A percentile compares a stretch with the other conserved stretches of the same genome.
Evolutionary conservation across 768 basidiomycete species (phyloP).

Genomic region (Termitomyces sp.): DNA sequence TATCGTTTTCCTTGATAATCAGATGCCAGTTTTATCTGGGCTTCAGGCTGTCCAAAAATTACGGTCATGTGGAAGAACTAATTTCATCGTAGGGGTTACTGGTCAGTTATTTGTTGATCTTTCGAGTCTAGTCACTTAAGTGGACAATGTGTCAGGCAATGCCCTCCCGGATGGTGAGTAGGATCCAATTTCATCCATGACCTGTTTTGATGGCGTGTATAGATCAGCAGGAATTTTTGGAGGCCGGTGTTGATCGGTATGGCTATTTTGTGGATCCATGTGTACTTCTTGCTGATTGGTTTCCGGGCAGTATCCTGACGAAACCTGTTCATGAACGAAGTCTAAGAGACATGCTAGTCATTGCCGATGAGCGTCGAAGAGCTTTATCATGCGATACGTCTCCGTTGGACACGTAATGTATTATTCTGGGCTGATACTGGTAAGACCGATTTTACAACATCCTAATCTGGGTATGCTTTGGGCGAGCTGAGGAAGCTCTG

Average conservation of each 20-base stretch:
- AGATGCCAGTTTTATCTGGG: slow-evolving; percentile 83
- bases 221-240: slow-evolving; percentile 75
- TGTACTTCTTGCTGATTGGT: slow-evolving; percentile 3
- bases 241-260: slow-evolving; percentile 74
- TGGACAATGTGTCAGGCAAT: slow-evolving; percentile 37
- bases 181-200: neutral
- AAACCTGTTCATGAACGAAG: slow-evolving; percentile 74
- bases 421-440: neutral
- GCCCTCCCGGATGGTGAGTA: slow-evolving; percentile 45
- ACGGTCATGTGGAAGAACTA: slow-evolving; percentile 58
- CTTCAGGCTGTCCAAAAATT: slow-evolving; percentile 63
- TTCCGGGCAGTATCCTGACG: slow-evolving; percentile 56
- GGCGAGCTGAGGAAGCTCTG: neutral
- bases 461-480: neutral
- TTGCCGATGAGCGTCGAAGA: slow-evolving; percentile 47
- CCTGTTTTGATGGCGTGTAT: slow-evolving; percentile 19
- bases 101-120: slow-evolving; percentile 33
- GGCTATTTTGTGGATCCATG: slow-evolving; percentile 20
- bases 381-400: slow-evolving; percentile 9
- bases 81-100: slow-evolving; percentile 83
- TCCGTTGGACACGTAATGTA: slow-evolving; percentile 4
- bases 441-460: neutral
- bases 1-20: slow-evolving; percentile 62
- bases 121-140: neutral
- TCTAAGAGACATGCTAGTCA: slow-evolving; percentile 39